Percentiles rank a stretch among this genome's conserved stretches.
These are phyloP conservation scores for Microascus cirrosus DNA, from an alignment of 2,329 filamentous ascomycete species.

Conservation along the genomic window DNA sequence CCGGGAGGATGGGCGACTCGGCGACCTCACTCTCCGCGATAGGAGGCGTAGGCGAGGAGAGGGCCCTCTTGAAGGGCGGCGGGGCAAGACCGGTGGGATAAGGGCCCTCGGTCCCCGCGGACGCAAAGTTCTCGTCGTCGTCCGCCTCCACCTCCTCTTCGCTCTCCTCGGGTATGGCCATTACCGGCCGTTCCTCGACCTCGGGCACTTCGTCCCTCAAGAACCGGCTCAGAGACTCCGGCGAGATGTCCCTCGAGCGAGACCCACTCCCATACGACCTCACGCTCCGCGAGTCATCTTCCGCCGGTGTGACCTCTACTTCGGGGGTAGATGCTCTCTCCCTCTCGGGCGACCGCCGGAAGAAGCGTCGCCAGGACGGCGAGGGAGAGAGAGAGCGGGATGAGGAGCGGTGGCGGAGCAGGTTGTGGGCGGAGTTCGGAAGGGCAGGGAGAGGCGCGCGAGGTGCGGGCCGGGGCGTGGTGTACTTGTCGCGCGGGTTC, in stretches of 20 bases:
- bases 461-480: conserved; percentile 51
- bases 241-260: conserved; percentile 37
- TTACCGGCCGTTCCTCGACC: conserved; percentile 2
- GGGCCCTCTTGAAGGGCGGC: conserved; percentile 33
- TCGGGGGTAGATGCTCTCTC: conserved; percentile 9
- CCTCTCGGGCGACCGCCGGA: conserved; percentile 26
- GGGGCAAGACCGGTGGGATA: conserved; percentile 39
- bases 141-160: conserved; percentile 26
- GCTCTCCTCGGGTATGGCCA: conserved; percentile 19
- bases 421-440: conserved; percentile 10
- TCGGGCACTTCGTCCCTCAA: conserved; percentile 29
- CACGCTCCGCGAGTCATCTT: conserved; percentile 11
- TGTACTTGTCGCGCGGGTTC: conserved; percentile 66
- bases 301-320: background rate
- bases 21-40: background rate
- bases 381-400: conserved; percentile 35
- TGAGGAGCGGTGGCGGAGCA: conserved; percentile 25
- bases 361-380: conserved; percentile 40
- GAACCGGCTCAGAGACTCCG: conserved; percentile 41
- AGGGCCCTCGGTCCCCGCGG: conserved; percentile 33
- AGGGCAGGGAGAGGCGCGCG: conserved; percentile 15
- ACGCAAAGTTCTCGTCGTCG: conserved; percentile 54
- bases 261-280: conserved; percentile 14
- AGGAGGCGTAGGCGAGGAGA: conserved; percentile 10
- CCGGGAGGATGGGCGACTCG: conserved; percentile 3